Base-by-base conservation (phyloP, 2,329 filamentous ascomycete genomes). In the Ascochyta viciae-villosae region DNA sequence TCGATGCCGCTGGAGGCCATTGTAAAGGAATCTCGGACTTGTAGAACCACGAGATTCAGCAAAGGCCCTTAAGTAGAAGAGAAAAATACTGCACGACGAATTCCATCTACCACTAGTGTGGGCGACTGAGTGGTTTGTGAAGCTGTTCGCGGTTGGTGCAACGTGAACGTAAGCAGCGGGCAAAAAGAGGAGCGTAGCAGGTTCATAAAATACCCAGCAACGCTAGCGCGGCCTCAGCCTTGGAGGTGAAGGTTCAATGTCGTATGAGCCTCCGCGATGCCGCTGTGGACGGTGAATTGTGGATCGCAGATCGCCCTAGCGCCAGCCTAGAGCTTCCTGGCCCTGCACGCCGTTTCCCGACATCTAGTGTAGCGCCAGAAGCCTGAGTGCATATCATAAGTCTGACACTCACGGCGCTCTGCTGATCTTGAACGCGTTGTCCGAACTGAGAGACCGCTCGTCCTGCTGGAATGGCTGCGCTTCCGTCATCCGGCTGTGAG, bases 1-100 rank as follows among this genome's bases (percentile, higher is more conserved):
- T 76, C 71, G 45, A 73, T 63, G 53, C 69, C 68, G 31, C 68
- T 66, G 23, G 74, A 76, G 27, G 74, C 63, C 75, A 77, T 77
- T 33, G 42, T 61, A 39, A 26, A 33, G 42, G 39, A 40, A 44
- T 34, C 31, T 41, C 24, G 23, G 41, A 54, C 34, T 45, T 33
- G 42, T 34, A 38, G 48, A 39, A 41, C 29, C 43, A 26, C 38
- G 29, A 50, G 50, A 54, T 48, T 71, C 60, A 73, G 54, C 58
- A 64, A 52, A 76, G 64, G 39, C 58, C 61, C 61, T 75, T 73
- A 61, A 74, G 70, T 47, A 74, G 68, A 31, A 75, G 70, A 35
- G 63, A 67, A 57, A 74, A 75, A 57, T 71, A 74, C 43, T 70
- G 64, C 43, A 68, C 62, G 27, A 63, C 45, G 54, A 71, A 75